Base-by-base conservation (phyloP, 257 asterid genomes). In the Solanum bukasovii region DNA sequence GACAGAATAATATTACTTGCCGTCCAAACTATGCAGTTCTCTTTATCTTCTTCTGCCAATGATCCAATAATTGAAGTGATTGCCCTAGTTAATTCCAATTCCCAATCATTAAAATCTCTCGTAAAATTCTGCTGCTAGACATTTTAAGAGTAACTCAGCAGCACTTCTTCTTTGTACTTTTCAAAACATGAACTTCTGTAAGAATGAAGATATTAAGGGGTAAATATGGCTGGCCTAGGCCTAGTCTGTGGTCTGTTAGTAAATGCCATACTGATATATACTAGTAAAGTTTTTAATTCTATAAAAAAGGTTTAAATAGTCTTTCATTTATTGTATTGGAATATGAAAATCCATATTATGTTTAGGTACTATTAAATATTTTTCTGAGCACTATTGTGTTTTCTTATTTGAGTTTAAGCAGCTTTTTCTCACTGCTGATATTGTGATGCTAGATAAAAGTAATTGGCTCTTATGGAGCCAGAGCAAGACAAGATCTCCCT, bases 401-500 rank as follows among this genome's bases (percentile, higher is more conserved):
- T 79, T 31, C 72, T 75, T 84, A 40, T 77, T 63, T 83, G 40
- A 46, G 20, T 81, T 5, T 81, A 29, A 27, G 85, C 29, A 79
- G 67, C 67, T 29, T 63, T 81, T 29, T 27, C 68, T 70, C 85
- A 49, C 42, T 10, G 18, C 37, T 49, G 70, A 49, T 82, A 18
- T 20, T 42, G 9, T 87, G 91, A 7, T 91, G 90, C 46, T 95
- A 97, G 98, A 97, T 97, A 84, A 97, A 97, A 91, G 96, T 97
- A 34, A 91, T 97, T 4, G 99, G 99, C 8, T 97, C 99, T 5
- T 97, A 97, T 37, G 99, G 99, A 90, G 99, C 93, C 23, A 92
- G 98, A 92, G 98, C 98, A 29, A 92, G 98, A 92, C 98, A 97
- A 88, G 99, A 97, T 90, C 97, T 97, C 81, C 99, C 99, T 1